phyloP scores from a whole-genome alignment of 2,329 filamentous ascomycete species.

The Bipolaris sorokiniana region DNA sequence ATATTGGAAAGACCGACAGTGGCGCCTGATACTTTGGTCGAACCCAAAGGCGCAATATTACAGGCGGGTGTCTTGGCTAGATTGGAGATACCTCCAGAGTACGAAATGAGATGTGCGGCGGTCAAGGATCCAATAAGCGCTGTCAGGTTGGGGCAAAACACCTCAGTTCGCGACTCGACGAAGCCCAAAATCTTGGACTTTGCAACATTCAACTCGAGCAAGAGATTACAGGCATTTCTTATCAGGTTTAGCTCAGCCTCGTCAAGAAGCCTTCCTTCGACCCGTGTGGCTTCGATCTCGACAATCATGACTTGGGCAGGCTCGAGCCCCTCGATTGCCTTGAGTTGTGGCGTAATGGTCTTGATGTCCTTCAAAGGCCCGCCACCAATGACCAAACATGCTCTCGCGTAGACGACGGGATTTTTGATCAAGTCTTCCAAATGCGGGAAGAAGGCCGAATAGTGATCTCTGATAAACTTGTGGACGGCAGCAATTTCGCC shows the following conservation, averaged over 20 bases:
- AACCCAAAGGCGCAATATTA: conserved; percentile 89
- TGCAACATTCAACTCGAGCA: conserved; percentile 82
- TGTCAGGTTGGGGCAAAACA: conserved; percentile 94
- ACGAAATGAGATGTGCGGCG: conserved; percentile 94
- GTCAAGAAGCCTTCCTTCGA: conserved; percentile 78
- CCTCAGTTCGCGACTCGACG: conserved; percentile 94
- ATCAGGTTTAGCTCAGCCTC: conserved; percentile 77
- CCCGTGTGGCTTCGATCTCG: conserved; percentile 90
- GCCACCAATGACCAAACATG: conserved; percentile 91
- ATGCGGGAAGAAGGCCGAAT: conserved; percentile 91
- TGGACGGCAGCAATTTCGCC: conserved; percentile 91
- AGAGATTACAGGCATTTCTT: conserved; percentile 81
- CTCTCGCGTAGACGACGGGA: conserved; percentile 92
- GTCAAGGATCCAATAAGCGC: conserved; percentile 89
- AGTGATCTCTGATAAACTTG: conserved; percentile 96
- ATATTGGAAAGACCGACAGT: conserved; percentile 87
- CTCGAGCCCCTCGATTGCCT: conserved; percentile 73
- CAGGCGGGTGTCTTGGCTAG: conserved; percentile 92
- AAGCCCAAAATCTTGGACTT: conserved; percentile 90
- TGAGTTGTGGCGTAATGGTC: conserved; percentile 75
- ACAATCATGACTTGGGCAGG: conserved; percentile 94
- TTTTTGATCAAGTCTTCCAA: conserved; percentile 89
- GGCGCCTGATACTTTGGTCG: conserved; percentile 79
- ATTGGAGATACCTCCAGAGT: conserved; percentile 84
- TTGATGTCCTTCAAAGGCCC: conserved; percentile 90